These are phyloP conservation scores for Phytopythium sindhum DNA, from an alignment of 352 stramenopile genomes.

Conservation along the genomic window DNA sequence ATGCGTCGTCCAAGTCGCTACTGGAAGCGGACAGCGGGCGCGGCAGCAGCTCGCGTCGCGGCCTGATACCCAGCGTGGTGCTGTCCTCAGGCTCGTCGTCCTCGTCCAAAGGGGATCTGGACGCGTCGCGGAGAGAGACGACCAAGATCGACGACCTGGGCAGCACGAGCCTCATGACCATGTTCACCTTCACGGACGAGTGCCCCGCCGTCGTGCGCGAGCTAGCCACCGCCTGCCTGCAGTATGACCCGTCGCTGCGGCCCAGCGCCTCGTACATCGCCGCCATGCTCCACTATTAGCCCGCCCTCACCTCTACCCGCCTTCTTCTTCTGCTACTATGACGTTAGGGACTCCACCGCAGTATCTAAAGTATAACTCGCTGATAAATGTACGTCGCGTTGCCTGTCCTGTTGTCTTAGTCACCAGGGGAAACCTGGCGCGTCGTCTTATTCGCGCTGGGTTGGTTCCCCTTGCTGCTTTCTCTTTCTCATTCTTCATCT, in stretches of 20 bases:
- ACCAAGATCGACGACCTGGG: constrained; percentile 23
- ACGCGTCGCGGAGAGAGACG: constrained; percentile 28
- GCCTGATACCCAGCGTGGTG: not conserved
- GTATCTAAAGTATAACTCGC: not conserved
- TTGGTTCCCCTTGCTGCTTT: not conserved
- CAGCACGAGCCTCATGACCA: constrained; percentile 41
- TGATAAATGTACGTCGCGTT: not conserved
- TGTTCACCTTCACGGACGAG: constrained; percentile 71
- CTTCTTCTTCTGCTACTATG: not conserved
- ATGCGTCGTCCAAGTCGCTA: constrained; percentile 5
- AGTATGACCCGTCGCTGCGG: constrained; percentile 65
- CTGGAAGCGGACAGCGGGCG: constrained; percentile 12
- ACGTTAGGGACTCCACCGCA: not conserved
- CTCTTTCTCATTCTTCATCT: not conserved
- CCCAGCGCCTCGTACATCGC: constrained; percentile 71
- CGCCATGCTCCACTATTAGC: constrained; percentile 59
- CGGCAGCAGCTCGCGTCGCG: constrained; percentile 1
- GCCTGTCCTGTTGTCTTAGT: not conserved
- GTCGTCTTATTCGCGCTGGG: not conserved
- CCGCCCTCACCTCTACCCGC: not conserved
- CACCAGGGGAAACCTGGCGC: not conserved
- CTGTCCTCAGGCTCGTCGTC: constrained; percentile 14
- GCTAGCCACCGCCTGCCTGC: constrained; percentile 58
- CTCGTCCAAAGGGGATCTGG: constrained; percentile 16
- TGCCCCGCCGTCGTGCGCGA: constrained; percentile 55